Evolutionary conservation across 139 green algal genomes (phyloP).

Genomic region (Chara braunii): DNA sequence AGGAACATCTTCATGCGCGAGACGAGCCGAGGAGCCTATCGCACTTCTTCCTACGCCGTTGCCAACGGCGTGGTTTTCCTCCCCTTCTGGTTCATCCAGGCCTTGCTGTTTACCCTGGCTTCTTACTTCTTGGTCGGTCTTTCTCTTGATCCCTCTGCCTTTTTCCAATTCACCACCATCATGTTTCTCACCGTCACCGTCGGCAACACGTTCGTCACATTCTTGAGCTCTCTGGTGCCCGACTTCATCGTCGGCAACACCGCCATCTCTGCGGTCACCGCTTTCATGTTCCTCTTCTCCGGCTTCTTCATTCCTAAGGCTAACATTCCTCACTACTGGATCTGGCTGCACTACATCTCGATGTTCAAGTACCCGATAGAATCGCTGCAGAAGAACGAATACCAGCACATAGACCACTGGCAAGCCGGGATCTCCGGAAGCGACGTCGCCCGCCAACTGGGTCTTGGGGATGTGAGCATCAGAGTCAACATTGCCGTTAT

Average conservation of each 20-base stretch:
- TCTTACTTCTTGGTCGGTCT: conserved; percentile 41
- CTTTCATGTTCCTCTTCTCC: conserved; percentile 43
- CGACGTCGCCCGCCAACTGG: background rate
- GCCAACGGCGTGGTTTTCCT: conserved; percentile 34
- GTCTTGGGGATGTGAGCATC: conserved; percentile 7
- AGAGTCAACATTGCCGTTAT: background rate
- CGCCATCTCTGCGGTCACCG: conserved; percentile 35
- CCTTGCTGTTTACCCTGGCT: conserved; percentile 38
- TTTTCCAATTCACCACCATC: conserved; percentile 36
- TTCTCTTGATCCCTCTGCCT: background rate
- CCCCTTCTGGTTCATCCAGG: conserved; percentile 41
- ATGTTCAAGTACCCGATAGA: conserved; percentile 47
- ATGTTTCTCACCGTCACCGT: conserved; percentile 36
- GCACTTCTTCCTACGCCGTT: conserved; percentile 39
- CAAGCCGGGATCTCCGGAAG: background rate
- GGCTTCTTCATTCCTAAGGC: conserved; percentile 39
- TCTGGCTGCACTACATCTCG: conserved; percentile 49
- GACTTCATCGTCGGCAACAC: conserved; percentile 45
- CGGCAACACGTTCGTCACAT: conserved; percentile 41
- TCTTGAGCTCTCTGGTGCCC: conserved; percentile 35
- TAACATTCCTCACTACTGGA: conserved; percentile 43
- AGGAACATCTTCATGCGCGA: conserved; percentile 20
- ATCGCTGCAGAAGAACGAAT: conserved; percentile 39
- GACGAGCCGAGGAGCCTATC: conserved; percentile 42
- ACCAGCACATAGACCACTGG: background rate